A percentile compares a stretch with the other conserved stretches of the same genome.
Evolutionary conservation across 345 rosid species (phyloP).

Genomic region (Murraya paniculata): DNA sequence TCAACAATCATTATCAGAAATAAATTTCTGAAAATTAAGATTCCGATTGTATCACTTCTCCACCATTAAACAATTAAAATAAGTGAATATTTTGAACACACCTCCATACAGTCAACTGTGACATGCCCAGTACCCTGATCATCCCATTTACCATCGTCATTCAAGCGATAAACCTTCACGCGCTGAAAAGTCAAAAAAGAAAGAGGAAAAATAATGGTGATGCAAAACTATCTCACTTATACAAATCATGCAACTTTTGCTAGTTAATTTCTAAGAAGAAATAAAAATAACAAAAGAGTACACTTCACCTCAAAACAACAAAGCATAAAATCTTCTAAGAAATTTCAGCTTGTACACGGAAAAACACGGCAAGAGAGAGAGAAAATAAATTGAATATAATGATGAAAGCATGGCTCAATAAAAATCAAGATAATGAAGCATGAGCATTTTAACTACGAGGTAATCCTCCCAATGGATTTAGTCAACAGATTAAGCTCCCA

Average conservation of each 20-base stretch:
- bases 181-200: conserved; percentile 46
- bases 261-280: background rate
- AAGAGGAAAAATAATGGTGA: background rate
- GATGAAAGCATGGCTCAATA: background rate
- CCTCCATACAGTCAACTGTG: conserved; percentile 83
- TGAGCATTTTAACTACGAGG: background rate
- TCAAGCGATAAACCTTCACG: conserved; percentile 77
- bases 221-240: background rate
- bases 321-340: background rate
- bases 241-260: conserved; percentile 1
- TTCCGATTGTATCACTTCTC: background rate
- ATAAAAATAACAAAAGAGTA: background rate
- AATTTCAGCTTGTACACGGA: background rate
- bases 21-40: background rate
- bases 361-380: background rate
- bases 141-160: conserved; percentile 88
- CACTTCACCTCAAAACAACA: background rate
- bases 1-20: background rate
- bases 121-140: conserved; percentile 93
- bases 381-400: background rate
- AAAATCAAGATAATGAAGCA: background rate
- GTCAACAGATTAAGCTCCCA: background rate
- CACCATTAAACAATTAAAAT: background rate
- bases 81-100: conserved; percentile 32
- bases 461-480: background rate